Evolutionary conservation across 805 yeast genomes (phyloP).

Genomic region (Sugiyamaella valdiviana): DNA sequence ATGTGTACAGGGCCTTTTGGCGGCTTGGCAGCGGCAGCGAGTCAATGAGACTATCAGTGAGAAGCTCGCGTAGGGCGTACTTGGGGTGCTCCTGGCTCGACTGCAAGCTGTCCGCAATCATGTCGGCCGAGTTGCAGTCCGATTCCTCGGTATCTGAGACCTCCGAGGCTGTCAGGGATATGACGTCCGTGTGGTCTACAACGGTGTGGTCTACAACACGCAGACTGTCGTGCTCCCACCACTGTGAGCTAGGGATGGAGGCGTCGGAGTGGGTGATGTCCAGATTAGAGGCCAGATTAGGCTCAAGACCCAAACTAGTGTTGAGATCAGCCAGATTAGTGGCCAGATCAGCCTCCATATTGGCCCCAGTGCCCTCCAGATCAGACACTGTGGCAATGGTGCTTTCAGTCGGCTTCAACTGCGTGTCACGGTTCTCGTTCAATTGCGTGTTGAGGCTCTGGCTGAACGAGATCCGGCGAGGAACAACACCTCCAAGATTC

Average conservation of each 20-base stretch:
- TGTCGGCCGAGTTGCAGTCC: neutral
- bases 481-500: neutral
- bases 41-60: constrained; percentile 28
- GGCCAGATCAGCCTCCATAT: too few relatives aligned
- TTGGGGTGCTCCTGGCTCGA: constrained; percentile 7
- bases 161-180: too few relatives aligned
- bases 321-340: too few relatives aligned
- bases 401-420: too few relatives aligned
- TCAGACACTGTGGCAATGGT: too few relatives aligned
- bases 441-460: too few relatives aligned
- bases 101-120: constrained; percentile 1
- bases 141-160: constrained; percentile 3
- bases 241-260: constrained; percentile 15
- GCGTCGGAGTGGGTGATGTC: neutral
- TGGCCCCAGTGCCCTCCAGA: too few relatives aligned
- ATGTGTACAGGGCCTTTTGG: constrained; percentile 4
- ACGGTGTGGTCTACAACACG: neutral
- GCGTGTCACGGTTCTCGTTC: too few relatives aligned
- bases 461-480: neutral
- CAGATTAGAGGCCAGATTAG: too few relatives aligned
- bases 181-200: neutral
- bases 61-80: constrained; percentile 12
- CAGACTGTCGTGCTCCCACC: constrained; percentile 16
- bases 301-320: too few relatives aligned
- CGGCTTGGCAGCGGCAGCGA: constrained; percentile 26